Evolutionary conservation across 148 eudicot genomes (phyloP).

Genomic region (Rhododendron kiyosumense): DNA sequence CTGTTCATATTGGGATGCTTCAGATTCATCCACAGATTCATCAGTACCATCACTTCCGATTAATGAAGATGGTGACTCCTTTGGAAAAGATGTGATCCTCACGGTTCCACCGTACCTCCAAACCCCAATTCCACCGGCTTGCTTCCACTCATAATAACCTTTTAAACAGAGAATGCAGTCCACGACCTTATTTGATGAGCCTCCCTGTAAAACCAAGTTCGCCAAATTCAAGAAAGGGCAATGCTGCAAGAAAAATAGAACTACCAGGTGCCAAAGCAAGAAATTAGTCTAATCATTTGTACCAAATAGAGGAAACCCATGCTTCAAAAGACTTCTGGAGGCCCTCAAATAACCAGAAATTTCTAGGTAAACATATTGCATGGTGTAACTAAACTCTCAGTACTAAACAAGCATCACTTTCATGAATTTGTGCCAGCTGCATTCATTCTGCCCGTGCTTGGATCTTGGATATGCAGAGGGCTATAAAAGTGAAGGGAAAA

Average conservation of each 20-base stretch:
- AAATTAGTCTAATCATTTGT: neutral
- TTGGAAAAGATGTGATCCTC: constrained; percentile 63
- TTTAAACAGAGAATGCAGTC: constrained; percentile 93
- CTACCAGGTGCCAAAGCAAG: constrained; percentile 11
- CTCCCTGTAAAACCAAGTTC: constrained; percentile 51
- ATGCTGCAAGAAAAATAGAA: neutral
- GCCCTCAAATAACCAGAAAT: neutral
- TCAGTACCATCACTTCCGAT: constrained; percentile 75
- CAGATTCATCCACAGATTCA: constrained; percentile 83
- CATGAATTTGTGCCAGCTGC: neutral
- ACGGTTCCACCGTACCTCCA: constrained; percentile 98
- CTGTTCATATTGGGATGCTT: constrained; percentile 65
- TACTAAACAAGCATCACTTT: neutral
- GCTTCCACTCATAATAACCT: constrained; percentile 91
- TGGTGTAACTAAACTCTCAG: neutral
- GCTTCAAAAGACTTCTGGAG: neutral
- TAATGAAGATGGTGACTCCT: constrained; percentile 64
- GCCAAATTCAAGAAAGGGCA: neutral
- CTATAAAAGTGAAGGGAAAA: neutral
- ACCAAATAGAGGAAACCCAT: neutral
- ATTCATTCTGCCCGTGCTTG: neutral
- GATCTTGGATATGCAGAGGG: neutral
- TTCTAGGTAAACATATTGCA: neutral
- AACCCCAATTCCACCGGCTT: constrained; percentile 88
- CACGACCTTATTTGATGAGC: constrained; percentile 81